A percentile compares a stretch with the other conserved stretches of the same genome.
Conservation (phyloP, 139 green algal species). For the Microglena sp. region DNA sequence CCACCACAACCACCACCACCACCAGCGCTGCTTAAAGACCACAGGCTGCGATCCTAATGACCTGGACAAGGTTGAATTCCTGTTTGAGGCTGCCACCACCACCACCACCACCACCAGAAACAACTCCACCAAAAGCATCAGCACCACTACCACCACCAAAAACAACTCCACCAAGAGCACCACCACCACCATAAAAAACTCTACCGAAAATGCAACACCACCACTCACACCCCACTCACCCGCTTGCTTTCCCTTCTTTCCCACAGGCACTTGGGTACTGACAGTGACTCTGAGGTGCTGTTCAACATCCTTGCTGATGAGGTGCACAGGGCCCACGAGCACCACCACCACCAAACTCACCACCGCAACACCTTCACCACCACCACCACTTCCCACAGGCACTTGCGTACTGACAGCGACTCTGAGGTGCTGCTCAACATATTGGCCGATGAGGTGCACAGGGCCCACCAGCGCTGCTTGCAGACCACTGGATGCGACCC, state of each 20-base stretch:
- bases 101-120: too few relatives aligned
- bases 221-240: too few relatives aligned
- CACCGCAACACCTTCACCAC: too few relatives aligned
- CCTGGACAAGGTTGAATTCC: constrained; percentile 48
- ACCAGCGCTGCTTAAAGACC: constrained; percentile 70
- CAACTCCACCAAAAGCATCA: too few relatives aligned
- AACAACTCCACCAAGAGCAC: too few relatives aligned
- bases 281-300: constrained; percentile 91
- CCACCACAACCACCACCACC: constrained; percentile 75
- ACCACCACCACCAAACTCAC: too few relatives aligned
- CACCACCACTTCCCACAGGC: too few relatives aligned
- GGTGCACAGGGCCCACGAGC: constrained; percentile 85
- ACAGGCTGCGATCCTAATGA: constrained; percentile 60
- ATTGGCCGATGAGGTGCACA: constrained; percentile 88
- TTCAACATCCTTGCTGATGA: constrained; percentile 95
- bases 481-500: constrained; percentile 55
- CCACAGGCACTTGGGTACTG: constrained; percentile 78
- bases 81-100: constrained; percentile 76
- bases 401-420: constrained; percentile 84
- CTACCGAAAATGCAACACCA: too few relatives aligned
- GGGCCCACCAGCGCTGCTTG: constrained; percentile 79
- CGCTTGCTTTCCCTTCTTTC: too few relatives aligned
- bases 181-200: too few relatives aligned
- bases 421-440: constrained; percentile 97
- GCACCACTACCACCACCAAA: too few relatives aligned